Percentiles rank a stretch among this genome's conserved stretches.
phyloP scores from a whole-genome alignment of 176 grass and related monocot genomes.

The Aegilops umbellulata region DNA sequence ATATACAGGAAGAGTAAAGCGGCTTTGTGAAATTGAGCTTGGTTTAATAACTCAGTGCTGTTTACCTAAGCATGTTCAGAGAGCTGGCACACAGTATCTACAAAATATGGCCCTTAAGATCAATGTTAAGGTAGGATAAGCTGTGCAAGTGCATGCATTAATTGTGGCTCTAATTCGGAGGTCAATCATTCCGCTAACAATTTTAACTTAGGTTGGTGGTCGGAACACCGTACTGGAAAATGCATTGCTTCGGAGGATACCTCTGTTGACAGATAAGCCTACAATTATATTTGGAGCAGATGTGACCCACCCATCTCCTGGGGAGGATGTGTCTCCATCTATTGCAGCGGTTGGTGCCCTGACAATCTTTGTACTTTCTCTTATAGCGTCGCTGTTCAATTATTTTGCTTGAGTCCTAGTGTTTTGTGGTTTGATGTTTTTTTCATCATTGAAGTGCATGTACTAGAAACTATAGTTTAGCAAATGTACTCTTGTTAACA shows the following conservation, averaged over 20 bases:
- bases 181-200: not conserved
- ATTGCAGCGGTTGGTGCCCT: slow-evolving; percentile 60
- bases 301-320: slow-evolving; percentile 74
- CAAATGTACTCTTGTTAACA: not conserved
- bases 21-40: slow-evolving; percentile 68
- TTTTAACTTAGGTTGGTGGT: slow-evolving; percentile 55
- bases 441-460: not conserved
- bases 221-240: slow-evolving; percentile 62
- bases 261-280: slow-evolving; percentile 53
- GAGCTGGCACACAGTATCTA: slow-evolving; percentile 51
- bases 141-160: not conserved
- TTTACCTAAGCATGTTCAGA: slow-evolving; percentile 50
- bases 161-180: not conserved
- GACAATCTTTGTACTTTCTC: not conserved
- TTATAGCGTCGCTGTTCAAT: not conserved
- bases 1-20: slow-evolving; percentile 54
- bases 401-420: slow-evolving; percentile 19
- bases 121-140: slow-evolving; percentile 72
- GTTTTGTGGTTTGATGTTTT: slow-evolving; percentile 59
- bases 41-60: slow-evolving; percentile 75
- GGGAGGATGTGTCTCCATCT: slow-evolving; percentile 65
- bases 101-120: slow-evolving; percentile 84
- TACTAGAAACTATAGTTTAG: not conserved
- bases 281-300: slow-evolving; percentile 81
- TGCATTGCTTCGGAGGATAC: slow-evolving; percentile 47